A percentile compares a stretch with the other conserved stretches of the same genome.
phyloP scores from a whole-genome alignment of 148 eudicot species.

The Persicaria maculosa region DNA sequence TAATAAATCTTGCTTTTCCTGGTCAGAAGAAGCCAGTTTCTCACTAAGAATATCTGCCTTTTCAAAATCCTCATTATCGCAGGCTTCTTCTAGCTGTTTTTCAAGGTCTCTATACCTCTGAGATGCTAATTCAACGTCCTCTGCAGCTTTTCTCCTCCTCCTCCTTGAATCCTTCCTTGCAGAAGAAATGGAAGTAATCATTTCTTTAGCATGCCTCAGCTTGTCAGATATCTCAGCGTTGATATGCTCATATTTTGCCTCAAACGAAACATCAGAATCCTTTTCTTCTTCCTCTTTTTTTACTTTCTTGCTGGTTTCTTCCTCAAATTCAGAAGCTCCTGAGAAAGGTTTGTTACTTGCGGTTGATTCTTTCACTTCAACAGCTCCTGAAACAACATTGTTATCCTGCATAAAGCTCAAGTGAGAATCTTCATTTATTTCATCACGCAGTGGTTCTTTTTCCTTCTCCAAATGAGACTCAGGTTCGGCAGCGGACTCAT shows the following conservation, averaged over 20 bases:
- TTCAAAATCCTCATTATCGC: constrained; percentile 85
- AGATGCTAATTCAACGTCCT: constrained; percentile 40
- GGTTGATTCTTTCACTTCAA: constrained; percentile 15
- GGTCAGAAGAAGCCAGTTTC: constrained; percentile 56
- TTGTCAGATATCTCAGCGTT: constrained; percentile 43
- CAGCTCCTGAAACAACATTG: constrained; percentile 11
- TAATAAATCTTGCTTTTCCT: constrained; percentile 41
- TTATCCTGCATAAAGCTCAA: constrained; percentile 10
- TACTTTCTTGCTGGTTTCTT: constrained; percentile 8
- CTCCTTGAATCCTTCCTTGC: constrained; percentile 45
- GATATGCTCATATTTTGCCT: constrained; percentile 36
- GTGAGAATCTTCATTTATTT: constrained; percentile 13
- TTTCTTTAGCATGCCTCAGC: constrained; percentile 32
- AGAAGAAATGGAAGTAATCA: constrained; percentile 37
- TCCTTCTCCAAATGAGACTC: constrained; percentile 6
- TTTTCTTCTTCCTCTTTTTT: constrained; percentile 17
- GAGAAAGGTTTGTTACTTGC: constrained; percentile 6
- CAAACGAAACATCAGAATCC: constrained; percentile 18
- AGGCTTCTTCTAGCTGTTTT: constrained; percentile 66
- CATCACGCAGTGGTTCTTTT: constrained; percentile 6
- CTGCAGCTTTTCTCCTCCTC: constrained; percentile 59
- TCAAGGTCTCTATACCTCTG: constrained; percentile 47
- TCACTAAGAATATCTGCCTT: constrained; percentile 63
- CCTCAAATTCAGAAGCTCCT: constrained; percentile 14
- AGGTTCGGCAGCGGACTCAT: constrained; percentile 10